Conservation (phyloP, 176 grass and related monocot species). For the Lolium perenne region DNA sequence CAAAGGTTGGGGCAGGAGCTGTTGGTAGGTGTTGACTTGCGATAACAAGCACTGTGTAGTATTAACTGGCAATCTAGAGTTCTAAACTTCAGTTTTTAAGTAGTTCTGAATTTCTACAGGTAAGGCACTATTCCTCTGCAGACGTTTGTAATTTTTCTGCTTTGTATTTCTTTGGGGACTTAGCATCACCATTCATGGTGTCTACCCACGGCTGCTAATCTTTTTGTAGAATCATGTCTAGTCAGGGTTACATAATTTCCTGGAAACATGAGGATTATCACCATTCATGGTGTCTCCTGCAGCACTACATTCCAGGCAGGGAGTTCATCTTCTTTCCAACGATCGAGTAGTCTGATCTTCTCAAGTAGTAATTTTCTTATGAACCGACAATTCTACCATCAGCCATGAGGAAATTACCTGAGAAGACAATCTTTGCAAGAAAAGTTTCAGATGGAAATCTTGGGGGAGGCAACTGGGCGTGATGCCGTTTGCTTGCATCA, state of each 20-base stretch:
- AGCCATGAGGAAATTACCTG: not conserved
- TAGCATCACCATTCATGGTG: constrained; percentile 12
- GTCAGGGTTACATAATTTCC: not conserved
- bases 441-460: constrained; percentile 50
- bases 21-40: constrained; percentile 49
- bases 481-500: constrained; percentile 56
- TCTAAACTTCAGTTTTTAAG: not conserved
- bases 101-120: not conserved
- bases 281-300: not conserved
- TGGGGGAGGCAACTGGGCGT: constrained; percentile 8
- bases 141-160: not conserved
- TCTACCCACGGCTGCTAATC: too few relatives aligned
- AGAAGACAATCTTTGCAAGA: not conserved
- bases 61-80: constrained; percentile 10
- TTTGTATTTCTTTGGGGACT: too few relatives aligned
- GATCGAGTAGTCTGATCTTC: not conserved
- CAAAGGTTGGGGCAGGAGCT: constrained; percentile 37
- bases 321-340: not conserved
- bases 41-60: not conserved
- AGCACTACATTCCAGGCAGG: not conserved
- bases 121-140: not conserved
- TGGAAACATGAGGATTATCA: not conserved
- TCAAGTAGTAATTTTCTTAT: not conserved
- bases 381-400: not conserved
- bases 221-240: not conserved